These are phyloP conservation scores for Fusarium longipes DNA, from an alignment of 2,329 filamentous ascomycete genomes.

Conservation along the genomic window DNA sequence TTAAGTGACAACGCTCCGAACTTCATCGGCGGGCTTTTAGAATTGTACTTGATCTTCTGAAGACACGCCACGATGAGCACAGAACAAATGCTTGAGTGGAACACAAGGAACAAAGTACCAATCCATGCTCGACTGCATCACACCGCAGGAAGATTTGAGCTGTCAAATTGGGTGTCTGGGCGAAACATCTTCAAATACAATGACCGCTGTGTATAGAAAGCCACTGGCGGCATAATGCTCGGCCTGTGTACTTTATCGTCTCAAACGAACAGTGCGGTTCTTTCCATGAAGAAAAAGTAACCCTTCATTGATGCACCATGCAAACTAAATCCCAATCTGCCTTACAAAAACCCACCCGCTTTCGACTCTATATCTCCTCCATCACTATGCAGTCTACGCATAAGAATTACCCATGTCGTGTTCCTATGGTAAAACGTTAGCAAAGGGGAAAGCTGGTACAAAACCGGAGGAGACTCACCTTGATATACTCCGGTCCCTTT, in stretches of 20 bases:
- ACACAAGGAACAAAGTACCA: conserved; percentile 61
- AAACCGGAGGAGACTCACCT: conserved; percentile 63
- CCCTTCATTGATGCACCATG: conserved; percentile 32
- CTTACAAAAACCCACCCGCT: conserved; percentile 34
- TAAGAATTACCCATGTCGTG: conserved; percentile 74
- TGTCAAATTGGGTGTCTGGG: conserved; percentile 53
- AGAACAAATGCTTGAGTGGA: conserved; percentile 51
- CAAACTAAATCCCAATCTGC: conserved; percentile 31
- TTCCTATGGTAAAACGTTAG: conserved; percentile 59
- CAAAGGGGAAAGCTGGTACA: neutral
- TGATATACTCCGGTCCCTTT: conserved; percentile 94
- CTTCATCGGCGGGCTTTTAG: too few species aligned
- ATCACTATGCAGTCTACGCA: conserved; percentile 49
- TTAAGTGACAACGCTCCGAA: too few species aligned
- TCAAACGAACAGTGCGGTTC: neutral
- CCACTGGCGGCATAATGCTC: neutral
- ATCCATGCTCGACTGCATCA: conserved; percentile 57
- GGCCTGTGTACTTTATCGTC: neutral
- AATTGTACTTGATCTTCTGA: too few species aligned
- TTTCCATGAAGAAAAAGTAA: conserved; percentile 9
- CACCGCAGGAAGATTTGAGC: conserved; percentile 57
- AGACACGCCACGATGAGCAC: too few species aligned
- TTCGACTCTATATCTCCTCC: conserved; percentile 39
- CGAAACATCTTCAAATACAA: neutral
- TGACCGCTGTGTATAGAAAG: neutral